Evolutionary conservation across 352 stramenopile species (phyloP).

Genomic region (Nothophytophthora sp.): DNA sequence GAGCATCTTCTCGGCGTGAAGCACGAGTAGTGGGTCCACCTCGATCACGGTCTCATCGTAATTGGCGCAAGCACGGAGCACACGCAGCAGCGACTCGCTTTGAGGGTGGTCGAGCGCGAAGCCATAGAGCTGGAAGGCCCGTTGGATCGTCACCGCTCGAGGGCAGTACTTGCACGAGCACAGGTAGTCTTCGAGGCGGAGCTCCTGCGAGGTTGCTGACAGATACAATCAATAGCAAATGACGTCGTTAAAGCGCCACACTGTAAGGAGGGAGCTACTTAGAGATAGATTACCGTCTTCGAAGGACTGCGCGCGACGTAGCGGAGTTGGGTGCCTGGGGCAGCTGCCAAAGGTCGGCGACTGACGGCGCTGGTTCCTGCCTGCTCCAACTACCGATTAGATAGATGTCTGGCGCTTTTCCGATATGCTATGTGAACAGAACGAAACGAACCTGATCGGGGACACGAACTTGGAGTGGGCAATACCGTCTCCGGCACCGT

Average conservation of each 20-base stretch:
- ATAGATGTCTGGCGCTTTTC: neutral
- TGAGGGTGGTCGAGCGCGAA: constrained; percentile 35
- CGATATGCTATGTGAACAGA: neutral
- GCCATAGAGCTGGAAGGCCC: constrained; percentile 42
- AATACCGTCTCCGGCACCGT: constrained; percentile 21
- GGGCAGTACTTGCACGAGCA: constrained; percentile 70
- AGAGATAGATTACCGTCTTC: constrained; percentile 27
- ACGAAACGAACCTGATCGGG: constrained; percentile 22
- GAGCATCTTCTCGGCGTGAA: constrained; percentile 55
- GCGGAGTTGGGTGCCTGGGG: constrained; percentile 9
- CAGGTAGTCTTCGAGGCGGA: constrained; percentile 51
- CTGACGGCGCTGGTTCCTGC: constrained; percentile 28
- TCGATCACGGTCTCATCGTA: constrained; percentile 70
- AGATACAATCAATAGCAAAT: neutral
- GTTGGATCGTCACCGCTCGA: constrained; percentile 45
- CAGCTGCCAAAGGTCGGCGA: constrained; percentile 27
- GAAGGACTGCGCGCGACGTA: constrained; percentile 25
- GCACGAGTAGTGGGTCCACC: constrained; percentile 37
- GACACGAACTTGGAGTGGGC: constrained; percentile 31
- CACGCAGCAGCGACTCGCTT: constrained; percentile 38
- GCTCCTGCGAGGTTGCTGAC: constrained; percentile 4
- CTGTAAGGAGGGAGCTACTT: no score
- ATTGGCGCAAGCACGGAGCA: constrained; percentile 63
- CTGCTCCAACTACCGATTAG: constrained; percentile 5
- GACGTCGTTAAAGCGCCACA: neutral